Evolutionary conservation across 148 eudicot genomes (phyloP), one percentile per base, ranked within the genome.

Genomic region (Vaccinium darrowii): DNA sequence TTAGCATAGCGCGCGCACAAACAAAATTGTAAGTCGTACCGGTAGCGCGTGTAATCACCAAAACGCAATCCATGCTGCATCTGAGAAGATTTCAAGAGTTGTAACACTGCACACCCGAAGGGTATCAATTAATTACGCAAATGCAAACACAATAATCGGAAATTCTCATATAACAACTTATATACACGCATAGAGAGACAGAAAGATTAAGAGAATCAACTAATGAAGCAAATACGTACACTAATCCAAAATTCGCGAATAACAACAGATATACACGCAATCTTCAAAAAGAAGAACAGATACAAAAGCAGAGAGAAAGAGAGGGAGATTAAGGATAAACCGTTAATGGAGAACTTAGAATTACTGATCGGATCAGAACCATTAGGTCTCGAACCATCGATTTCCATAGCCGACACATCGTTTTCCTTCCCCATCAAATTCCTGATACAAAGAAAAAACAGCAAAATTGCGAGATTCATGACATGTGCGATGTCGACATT

Each of bases 21-120:
- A 23, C n/a, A 10, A 0, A 23, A n/a, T 13, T 23, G 25, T 36
- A 71, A 0, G 2, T 18, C 30, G 14, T 81, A 89, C 95, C 95
- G 76, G 86, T 91, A 93, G 51, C 93, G 92, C 49, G 93, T 87
- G 72, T 93, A 96, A 49, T 96, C 98, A 78, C 98, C 96, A 77
- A 92, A 92, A 18, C 98, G 95, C 79, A 96, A 84, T 75, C 98
- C 98, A 86, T 96, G 98, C 91, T 96, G 98, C 98, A 94, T 96
- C 89, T 96, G 99, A 76, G 98, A 92, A 58, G 97, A 93, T 90
- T 94, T 96, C 91, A 93, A 83, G 0, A 96, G 92, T 88, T 93
- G 95, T 90, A 94, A 88, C 80, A 96, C 99, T 94, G 92, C 43
- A 82, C 39, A 25, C 11, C 43, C 11, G 7, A 57, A 21, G 1